Base-by-base conservation (phyloP, 331 rosid genomes). In the Spiraea crenata region DNA sequence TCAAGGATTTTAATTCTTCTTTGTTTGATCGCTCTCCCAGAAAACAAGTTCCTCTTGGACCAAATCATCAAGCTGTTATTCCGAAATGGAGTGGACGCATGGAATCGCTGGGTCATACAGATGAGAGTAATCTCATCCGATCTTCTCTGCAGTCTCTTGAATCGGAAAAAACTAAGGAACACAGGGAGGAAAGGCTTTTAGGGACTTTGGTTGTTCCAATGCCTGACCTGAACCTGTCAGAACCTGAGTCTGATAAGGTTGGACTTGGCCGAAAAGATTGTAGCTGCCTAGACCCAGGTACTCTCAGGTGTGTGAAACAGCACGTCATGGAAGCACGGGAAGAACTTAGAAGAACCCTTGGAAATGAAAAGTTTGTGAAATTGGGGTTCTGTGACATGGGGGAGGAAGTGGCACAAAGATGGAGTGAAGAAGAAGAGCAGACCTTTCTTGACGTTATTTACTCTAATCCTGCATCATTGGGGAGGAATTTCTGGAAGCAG, bases 341-440 rank as follows among this genome's bases (percentile, higher is more conserved):
- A 62, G 70, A 74, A 57, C 65, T 87, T 37, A 71, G 59, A 63
- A 77, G 70, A 69, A 71, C 65, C n/a, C 73, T 87, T 74, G 90
- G 90, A 41, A 57, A 64, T 46, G 85, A 82, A 59, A 79, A 38
- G 11, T 85, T 85, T 73, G 80, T 76, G 60, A 81, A 85, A 59
- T 77, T 87, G 78, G 92, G 90, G 34, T 81, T 87, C 66, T 42
- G 41, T 65, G 74, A 79, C 75, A 77, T 85, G 88, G 92, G 88
- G 66, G 89, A 84, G 76, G 85, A 77, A 38, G 81, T 80, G 40
- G 79, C 81, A 12, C 63, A 19, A 19, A 70, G 76, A 58, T 88
- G 88, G 90, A 82, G 82, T 72, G 86, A 76, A 51, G 87, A 81
- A 74, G 92, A 85, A 45, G 86, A 87, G 42, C 79, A 71, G n/a